Conservation (phyloP, 2,329 filamentous ascomycete genomes). For the Cordyceps cateniannulata region DNA sequence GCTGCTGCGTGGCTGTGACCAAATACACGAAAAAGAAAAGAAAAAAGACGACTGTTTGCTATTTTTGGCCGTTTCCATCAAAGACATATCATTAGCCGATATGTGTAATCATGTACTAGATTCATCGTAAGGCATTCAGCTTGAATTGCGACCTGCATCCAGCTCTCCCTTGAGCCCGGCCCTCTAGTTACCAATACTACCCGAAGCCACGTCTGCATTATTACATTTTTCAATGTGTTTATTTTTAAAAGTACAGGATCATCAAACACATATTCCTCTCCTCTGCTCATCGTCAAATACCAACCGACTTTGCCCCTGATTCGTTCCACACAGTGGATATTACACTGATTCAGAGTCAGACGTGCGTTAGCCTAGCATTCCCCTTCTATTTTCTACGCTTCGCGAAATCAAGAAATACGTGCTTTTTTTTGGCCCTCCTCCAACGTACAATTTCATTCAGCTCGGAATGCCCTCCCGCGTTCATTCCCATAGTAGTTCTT, state of each 20-base stretch:
- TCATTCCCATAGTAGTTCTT: neutral
- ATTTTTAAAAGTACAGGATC: neutral
- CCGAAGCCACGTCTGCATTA: neutral
- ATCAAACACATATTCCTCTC: neutral
- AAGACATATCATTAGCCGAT: neutral
- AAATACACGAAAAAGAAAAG: neutral
- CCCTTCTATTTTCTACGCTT: neutral
- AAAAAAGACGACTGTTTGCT: neutral
- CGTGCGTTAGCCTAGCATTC: neutral
- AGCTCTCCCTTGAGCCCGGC: neutral
- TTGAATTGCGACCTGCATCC: neutral
- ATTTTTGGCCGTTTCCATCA: no score
- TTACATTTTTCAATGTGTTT: neutral
- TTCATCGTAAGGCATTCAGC: neutral
- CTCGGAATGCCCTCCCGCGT: neutral
- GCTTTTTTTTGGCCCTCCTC: neutral
- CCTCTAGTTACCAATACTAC: neutral
- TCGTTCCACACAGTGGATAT: neutral
- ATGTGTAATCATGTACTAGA: no score
- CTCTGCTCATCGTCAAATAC: neutral
- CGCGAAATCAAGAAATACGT: neutral
- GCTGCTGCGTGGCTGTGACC: neutral
- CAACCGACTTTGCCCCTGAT: neutral
- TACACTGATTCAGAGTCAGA: constrained; percentile 1
- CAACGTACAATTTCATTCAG: neutral